Evolutionary conservation across 352 stramenopile genomes (phyloP).

Genomic region (Phytophthora capsici): DNA sequence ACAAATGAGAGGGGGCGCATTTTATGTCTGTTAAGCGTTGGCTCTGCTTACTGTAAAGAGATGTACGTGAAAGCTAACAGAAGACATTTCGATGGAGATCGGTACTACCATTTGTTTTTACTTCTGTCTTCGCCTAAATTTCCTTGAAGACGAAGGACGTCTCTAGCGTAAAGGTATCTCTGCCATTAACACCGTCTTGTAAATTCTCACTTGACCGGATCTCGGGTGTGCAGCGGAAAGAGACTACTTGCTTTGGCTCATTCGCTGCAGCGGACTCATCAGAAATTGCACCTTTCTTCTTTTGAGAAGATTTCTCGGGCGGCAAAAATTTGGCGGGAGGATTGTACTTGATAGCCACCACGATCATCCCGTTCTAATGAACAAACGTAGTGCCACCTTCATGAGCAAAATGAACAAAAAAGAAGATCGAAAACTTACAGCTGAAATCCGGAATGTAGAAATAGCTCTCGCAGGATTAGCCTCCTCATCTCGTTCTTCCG

Average conservation of each 20-base stretch:
- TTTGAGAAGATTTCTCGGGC: slow-evolving; percentile 17
- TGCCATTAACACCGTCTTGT: slow-evolving; percentile 32
- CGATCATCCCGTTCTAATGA: slow-evolving; percentile 76
- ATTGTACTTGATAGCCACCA: slow-evolving; percentile 73
- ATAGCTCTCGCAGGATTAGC: slow-evolving; percentile 5
- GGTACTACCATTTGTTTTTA: no score
- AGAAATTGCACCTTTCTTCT: slow-evolving; percentile 21
- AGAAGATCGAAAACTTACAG: slow-evolving; percentile 32
- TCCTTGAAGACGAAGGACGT: slow-evolving; percentile 57
- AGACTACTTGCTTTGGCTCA: slow-evolving; percentile 45
- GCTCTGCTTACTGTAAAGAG: not conserved
- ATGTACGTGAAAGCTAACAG: slow-evolving; percentile 44
- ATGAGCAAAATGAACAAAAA: slow-evolving; percentile 1
- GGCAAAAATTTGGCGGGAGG: slow-evolving; percentile 10
- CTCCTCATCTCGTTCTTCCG: slow-evolving; percentile 17
- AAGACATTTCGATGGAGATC: slow-evolving; percentile 8
- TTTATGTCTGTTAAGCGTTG: not conserved
- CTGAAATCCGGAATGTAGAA: slow-evolving; percentile 60
- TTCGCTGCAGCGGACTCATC: not conserved
- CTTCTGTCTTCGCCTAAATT: slow-evolving; percentile 6
- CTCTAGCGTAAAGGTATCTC: slow-evolving; percentile 48
- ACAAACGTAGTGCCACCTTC: not conserved
- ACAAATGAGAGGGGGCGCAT: not conserved
- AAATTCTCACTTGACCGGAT: slow-evolving; percentile 35
- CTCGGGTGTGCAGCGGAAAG: slow-evolving; percentile 57